Conservation (phyloP, 305 asterid species). For the Fraxinus baroniana region DNA sequence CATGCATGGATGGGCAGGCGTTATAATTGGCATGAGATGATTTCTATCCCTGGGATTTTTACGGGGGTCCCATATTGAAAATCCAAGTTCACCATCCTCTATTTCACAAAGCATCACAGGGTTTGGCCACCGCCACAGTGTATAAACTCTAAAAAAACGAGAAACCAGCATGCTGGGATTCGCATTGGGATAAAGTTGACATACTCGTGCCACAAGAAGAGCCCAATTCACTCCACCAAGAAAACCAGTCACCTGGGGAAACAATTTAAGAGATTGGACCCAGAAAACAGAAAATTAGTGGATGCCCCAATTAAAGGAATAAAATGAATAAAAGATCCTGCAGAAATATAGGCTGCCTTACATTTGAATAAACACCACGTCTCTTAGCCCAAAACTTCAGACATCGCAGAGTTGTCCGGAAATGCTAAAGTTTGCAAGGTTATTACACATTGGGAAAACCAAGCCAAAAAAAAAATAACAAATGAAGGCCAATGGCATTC, state of each 20-base stretch:
- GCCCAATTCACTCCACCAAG: slow-evolving; percentile 99
- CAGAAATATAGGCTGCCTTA: slow-evolving; percentile 32
- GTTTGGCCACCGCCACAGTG: slow-evolving; percentile 96
- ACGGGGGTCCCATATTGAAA: slow-evolving; percentile 96
- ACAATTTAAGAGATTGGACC: too few species aligned
- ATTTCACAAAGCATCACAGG: slow-evolving; percentile 93
- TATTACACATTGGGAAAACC: neutral
- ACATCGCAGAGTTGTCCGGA: slow-evolving; percentile 76
- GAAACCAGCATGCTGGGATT: slow-evolving; percentile 93
- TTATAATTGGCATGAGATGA: slow-evolving; percentile 94
- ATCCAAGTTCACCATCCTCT: slow-evolving; percentile 80
- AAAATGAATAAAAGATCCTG: too few species aligned
- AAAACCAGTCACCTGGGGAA: slow-evolving; percentile 85
- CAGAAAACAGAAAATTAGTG: neutral
- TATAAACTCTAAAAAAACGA: slow-evolving; percentile 89
- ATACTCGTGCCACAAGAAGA: slow-evolving; percentile 89
- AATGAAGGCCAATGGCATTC: neutral
- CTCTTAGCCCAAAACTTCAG: slow-evolving; percentile 93
- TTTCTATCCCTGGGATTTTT: slow-evolving; percentile 77
- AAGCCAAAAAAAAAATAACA: neutral
- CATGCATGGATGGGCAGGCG: slow-evolving; percentile 99
- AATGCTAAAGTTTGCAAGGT: slow-evolving; percentile 46
- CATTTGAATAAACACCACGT: slow-evolving; percentile 99
- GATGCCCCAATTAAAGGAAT: too few species aligned
- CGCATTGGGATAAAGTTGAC: slow-evolving; percentile 92